Conservation (phyloP, 148 eudicot genomes). For the Rhododendron kiyosumense region DNA sequence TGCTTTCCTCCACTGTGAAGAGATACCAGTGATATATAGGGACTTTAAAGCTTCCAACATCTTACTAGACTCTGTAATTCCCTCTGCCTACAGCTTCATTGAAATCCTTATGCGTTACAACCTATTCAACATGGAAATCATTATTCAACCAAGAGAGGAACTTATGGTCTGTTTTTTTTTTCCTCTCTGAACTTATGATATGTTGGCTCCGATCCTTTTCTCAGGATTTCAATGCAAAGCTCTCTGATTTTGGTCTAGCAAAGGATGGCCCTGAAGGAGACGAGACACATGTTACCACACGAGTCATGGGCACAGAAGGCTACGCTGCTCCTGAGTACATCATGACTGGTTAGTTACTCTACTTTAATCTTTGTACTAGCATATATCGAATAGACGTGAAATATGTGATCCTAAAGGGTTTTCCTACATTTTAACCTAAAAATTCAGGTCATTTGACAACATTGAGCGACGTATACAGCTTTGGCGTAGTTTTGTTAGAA, state of each 20-base stretch:
- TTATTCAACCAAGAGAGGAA: not conserved
- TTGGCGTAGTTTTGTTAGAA: conserved; percentile 49
- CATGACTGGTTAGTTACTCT: conserved; percentile 16
- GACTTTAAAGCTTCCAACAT: conserved; percentile 83
- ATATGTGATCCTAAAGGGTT: not conserved
- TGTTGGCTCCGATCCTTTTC: not conserved
- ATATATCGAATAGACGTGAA: not conserved
- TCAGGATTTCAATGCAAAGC: conserved; percentile 19
- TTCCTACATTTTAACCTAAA: not conserved
- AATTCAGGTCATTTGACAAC: conserved; percentile 47
- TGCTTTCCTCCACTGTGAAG: conserved; percentile 67
- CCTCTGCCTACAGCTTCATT: not conserved
- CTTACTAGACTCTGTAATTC: conserved; percentile 59
- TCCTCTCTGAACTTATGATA: not conserved
- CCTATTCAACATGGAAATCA: not conserved
- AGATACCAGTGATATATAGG: conserved; percentile 61
- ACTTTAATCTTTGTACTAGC: not conserved
- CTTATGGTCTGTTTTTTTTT: not conserved
- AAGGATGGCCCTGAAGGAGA: conserved; percentile 21
- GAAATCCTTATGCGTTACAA: not conserved
- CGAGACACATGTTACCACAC: conserved; percentile 7
- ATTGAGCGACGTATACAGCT: conserved; percentile 58
- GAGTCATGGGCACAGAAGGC: conserved; percentile 18
- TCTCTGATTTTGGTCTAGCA: conserved; percentile 20
- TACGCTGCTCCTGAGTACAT: conserved; percentile 39